phyloP scores from a whole-genome alignment of 2,329 filamentous ascomycete species.

The Plenodomus lindquistii region DNA sequence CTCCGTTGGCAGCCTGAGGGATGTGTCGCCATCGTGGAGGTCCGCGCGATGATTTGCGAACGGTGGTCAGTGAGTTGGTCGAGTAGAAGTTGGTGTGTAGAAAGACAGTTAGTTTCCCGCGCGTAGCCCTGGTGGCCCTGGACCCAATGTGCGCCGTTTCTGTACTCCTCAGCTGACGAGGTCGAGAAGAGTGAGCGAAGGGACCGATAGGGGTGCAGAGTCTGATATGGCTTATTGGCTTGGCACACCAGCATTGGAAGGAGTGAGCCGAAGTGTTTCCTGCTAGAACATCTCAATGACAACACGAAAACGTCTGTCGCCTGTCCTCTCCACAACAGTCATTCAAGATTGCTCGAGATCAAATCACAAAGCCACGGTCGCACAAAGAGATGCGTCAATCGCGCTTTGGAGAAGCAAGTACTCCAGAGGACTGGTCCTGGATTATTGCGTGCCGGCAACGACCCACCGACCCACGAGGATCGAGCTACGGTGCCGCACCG shows the following conservation, averaged over 20 bases:
- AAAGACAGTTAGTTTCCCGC: not conserved
- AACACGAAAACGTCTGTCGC: not conserved
- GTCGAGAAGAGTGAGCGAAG: constrained; percentile 1
- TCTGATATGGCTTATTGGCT: constrained; percentile 21
- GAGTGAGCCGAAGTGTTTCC: constrained; percentile 2
- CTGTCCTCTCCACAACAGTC: no score
- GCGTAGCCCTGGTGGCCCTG: not conserved
- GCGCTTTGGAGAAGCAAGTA: no score
- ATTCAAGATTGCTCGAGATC: no score
- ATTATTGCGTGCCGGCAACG: constrained; percentile 1
- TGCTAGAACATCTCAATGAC: not conserved
- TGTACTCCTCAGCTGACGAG: constrained; percentile 8
- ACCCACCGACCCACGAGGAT: not conserved
- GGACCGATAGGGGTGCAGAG: constrained; percentile 13
- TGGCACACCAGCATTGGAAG: constrained; percentile 10
- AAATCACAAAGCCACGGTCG: no score
- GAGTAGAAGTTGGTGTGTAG: constrained; percentile 2
- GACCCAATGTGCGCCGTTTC: constrained; percentile 6
- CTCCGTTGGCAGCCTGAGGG: not conserved
- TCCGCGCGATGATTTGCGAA: not conserved
- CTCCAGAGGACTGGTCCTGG: not conserved
- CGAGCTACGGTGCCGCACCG: constrained; percentile 5
- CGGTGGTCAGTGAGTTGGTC: not conserved
- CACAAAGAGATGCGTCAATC: no score
- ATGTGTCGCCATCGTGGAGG: not conserved